Evolutionary conservation across 202 grass and related monocot genomes (phyloP).

Genomic region (Dendrocalamus latiflorus): DNA sequence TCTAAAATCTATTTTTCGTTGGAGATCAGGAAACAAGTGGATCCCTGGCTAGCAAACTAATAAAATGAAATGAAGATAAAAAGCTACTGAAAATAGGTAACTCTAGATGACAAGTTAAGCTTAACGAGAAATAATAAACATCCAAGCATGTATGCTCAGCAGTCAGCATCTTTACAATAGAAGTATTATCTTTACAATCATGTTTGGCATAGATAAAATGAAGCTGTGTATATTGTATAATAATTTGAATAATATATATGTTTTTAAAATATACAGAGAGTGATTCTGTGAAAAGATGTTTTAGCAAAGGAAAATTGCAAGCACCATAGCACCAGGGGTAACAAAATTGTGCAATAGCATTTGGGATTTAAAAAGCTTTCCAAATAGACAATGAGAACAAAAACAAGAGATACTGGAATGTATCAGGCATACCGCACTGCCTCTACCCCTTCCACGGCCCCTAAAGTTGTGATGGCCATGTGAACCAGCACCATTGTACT

Average conservation of each 20-base stretch:
- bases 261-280: not conserved
- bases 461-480: slow-evolving; percentile 51
- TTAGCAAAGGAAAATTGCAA: not conserved
- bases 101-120: not conserved
- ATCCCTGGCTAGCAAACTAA: not conserved
- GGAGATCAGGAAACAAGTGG: not conserved
- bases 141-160: not conserved
- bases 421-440: slow-evolving; percentile 52
- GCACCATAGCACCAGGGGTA: not conserved
- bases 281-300: not conserved
- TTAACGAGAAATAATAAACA: not conserved
- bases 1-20: not conserved
- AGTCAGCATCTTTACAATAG: not conserved
- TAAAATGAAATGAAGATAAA: not conserved
- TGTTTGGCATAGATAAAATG: not conserved
- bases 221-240: not conserved
- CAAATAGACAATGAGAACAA: not conserved
- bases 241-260: not conserved
- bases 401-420: not conserved
- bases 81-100: not conserved
- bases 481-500: slow-evolving; percentile 63
- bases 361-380: not conserved
- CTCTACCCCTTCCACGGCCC: slow-evolving; percentile 68
- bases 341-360: not conserved
- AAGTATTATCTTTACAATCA: not conserved